Evolutionary conservation across 2,329 filamentous ascomycete genomes (phyloP), one percentile per base, ranked within the genome.

Genomic region (Hypoxylon sp.): DNA sequence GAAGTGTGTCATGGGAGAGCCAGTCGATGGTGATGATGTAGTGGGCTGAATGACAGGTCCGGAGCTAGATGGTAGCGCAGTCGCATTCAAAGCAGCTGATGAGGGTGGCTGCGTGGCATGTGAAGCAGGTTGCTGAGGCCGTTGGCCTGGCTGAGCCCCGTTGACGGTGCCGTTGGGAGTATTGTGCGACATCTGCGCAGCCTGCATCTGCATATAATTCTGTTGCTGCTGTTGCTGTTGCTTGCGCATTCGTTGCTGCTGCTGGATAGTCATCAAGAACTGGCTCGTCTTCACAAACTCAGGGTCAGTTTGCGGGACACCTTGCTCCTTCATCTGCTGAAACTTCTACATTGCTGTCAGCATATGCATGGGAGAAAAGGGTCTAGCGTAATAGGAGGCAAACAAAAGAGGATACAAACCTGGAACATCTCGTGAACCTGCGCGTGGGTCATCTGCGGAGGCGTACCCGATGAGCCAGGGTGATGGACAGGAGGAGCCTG

Each of bases 281-380:
- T 91, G 88, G 56, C 93, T 90, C 30, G 89, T 87, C 80, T 96
- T 96, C 74, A 95, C 85, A 74, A 91, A 94, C 77, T 98, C 94
- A 46, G 95, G 95, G 74, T 98, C 93, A 60, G 86, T 91, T 60
- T 89, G 85, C 40, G 92, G 88, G 22, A 96, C 90, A 71, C 94
- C 94, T 73, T 90, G 86, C 59, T 92, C 87, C 80, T 95, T 96
- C 91, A 98, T 93, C 78, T 92, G 88, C 75, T 92, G 91, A 70
- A 92, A 96, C 85, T 93, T 93, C 94, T 97, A 48, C 36, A 50
- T 22, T 2, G 11, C 48, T 64, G 78, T 84, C 75, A 85, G 76
- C 65, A 67, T 45, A 44, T 48, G 30, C 30, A 55, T 55, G 18
- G 33, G 2, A 36, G 16, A 22, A 22, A 40, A 4, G 26, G 22